Evolutionary conservation across 805 yeast genomes (phyloP), one percentile per base, ranked within the genome.

Genomic region (Candida chauliodis): DNA sequence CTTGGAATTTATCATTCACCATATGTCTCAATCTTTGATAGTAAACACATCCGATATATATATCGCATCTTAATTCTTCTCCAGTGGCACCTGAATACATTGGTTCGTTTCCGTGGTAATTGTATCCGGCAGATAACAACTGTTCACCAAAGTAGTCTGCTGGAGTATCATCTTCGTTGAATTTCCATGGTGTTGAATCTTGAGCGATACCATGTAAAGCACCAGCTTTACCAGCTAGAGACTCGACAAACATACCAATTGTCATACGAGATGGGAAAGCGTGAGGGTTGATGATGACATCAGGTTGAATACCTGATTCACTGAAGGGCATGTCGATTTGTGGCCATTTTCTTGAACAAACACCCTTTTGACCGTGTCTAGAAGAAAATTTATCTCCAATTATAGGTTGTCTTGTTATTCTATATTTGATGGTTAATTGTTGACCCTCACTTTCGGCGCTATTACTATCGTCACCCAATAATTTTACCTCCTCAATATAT

Each of bases 231-330:
- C 99, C 99, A n/a, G 99, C 98, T 41, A 93, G 66, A 38, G 95
- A 84, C 66, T 93, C 99, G 34, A 93, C 97, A 66, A 93, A 93
- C 98, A 93, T 93, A 71, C 99, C 99, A 64, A 93, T 91, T 9
- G 99, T 93, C 99, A 93, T 93, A 73, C 99, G 93, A 34, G 98
- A 91, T 52, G 99, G 99, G 91, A 91, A 93, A 49, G 98, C 99
- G 62, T 91, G 99, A 3, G 99, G 99, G 61, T 93, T 93, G 57
- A 93, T 93, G 57, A 93, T 93, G 51, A 93, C 84, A 66, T 93
- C 99, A 2, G 99, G 99, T 61, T 86, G 96, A 45, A 93, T 91
- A 54, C 99, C 99, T 23, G 86, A 72, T 67, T 93, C 99, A 48
- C 88, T 78, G 71, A 93, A 93, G 38, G 99, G 99, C 95, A 93